Conservation (phyloP, 208 protist genomes). For the Trypanosoma platydactyli region DNA sequence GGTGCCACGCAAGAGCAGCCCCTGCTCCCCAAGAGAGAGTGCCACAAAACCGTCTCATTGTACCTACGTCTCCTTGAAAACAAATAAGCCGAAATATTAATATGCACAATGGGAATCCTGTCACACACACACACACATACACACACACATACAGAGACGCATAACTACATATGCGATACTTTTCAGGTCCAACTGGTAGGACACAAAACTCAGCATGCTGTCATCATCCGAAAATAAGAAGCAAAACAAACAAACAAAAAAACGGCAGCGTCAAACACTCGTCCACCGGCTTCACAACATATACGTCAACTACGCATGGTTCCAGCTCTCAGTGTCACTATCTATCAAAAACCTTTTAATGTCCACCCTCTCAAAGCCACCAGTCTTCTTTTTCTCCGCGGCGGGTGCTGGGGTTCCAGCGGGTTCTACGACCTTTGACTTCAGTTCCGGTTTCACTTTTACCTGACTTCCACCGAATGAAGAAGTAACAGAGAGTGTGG, state of each 20-base stretch:
- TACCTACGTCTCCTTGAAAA: neutral
- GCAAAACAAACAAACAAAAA: slow-evolving; percentile 5
- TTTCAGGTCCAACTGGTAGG: no score
- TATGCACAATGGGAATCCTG: neutral
- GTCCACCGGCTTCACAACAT: no score
- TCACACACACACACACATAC: no score
- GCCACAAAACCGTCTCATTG: slow-evolving; percentile 21
- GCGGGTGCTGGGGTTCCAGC: neutral
- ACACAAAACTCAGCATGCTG: no score
- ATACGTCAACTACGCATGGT: no score
- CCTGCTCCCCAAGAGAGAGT: neutral
- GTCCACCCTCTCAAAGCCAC: slow-evolving; percentile 11
- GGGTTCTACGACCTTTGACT: no score
- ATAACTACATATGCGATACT: no score
- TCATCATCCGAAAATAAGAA: neutral
- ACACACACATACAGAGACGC: no score
- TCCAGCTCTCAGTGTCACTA: slow-evolving; percentile 54
- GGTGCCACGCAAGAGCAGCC: neutral
- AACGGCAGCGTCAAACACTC: neutral
- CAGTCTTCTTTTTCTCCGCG: neutral
- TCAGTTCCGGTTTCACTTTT: neutral
- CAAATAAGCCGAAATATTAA: slow-evolving; percentile 6
- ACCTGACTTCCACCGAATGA: neutral
- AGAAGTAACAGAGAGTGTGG: neutral
- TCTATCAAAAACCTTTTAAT: slow-evolving; percentile 62